A percentile compares a stretch with the other conserved stretches of the same genome.
phyloP scores from a whole-genome alignment of 176 grass and related monocot species.

The Chrysopogon serrulatus region DNA sequence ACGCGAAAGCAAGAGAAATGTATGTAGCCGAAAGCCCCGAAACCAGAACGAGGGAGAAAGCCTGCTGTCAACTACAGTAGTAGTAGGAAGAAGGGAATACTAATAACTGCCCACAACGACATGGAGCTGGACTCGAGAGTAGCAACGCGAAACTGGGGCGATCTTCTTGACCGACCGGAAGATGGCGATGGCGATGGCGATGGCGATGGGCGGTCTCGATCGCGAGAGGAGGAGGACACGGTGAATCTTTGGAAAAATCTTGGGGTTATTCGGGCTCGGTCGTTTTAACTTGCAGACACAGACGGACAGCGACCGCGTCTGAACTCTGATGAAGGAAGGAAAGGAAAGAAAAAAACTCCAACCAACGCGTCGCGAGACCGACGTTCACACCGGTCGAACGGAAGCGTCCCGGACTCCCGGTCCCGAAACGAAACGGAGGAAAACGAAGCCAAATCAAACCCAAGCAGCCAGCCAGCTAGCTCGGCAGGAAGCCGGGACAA shows the following conservation, averaged over 20 bases:
- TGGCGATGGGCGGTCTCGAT: neutral
- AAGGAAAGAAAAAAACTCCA: neutral
- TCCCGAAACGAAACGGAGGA: neutral
- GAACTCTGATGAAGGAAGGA: neutral
- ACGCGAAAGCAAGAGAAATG: conserved; percentile 29
- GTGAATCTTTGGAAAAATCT: neutral
- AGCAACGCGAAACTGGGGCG: neutral
- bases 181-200: neutral
- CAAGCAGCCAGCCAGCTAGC: neutral
- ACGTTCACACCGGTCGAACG: neutral
- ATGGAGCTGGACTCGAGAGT: neutral
- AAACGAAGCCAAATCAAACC: neutral
- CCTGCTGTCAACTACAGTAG: too few species aligned
- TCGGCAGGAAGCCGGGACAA: neutral
- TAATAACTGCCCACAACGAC: too few species aligned
- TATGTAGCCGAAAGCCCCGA: neutral
- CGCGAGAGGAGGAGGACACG: neutral
- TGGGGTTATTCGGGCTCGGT: neutral
- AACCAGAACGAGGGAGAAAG: too few species aligned
- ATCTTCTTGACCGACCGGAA: neutral
- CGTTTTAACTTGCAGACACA: neutral
- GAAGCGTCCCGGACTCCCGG: neutral
- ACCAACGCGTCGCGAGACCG: neutral
- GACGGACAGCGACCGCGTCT: neutral
- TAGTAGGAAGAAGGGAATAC: neutral